Evolutionary conservation across 768 basidiomycete genomes (phyloP), one percentile per base, ranked within the genome.

Genomic region (Phaeotremella skinneri): DNA sequence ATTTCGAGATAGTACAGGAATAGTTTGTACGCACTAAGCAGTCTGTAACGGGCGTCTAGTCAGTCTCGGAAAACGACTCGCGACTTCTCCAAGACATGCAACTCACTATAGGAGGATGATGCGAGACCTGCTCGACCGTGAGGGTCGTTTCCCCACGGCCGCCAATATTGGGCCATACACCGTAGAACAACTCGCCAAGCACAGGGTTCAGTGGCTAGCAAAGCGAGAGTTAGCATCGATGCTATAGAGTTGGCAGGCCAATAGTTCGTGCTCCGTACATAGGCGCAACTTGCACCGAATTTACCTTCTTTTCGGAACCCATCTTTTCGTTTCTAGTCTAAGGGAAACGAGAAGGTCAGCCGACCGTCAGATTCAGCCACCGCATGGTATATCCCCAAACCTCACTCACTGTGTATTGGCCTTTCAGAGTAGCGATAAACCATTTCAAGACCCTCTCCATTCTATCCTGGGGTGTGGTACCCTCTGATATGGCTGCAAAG

Each of bases 371-470:
- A 52, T 16, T 17, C 6, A 20, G 16, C 21, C 5, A 26, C 4
- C 61, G 13, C n/a, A n/a, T n/a, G n/a, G n/a, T n/a, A n/a, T n/a
- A n/a, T 55, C 56, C 55, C 64, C 56, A 45, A 0, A 53, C 39
- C 14, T 45, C 21, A 56, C 73, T 66, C 55, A 76, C 76, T n/a
- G 76, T 77, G 60, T 78, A 78, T 72, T 96, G 92, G 14, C 91
- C 93, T 76, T 92, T 96, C 51, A 99, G 82, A 0, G 94, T 99
- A 69, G 89, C 87, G 70, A 99, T 89, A 79, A 98, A 99, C 94
- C 94, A 99, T 68, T 83, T 84, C 45, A 97, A 81, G n/a, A 97
- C 90, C 4, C 85, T 83, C 52, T 89, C 80, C 2, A 85, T 82
- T 50, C 92, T 82, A 1, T 85, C 85, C 75, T 92, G 87, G 29